A percentile compares a stretch with the other conserved stretches of the same genome.
These are phyloP conservation scores for Solanum sitiens DNA, from an alignment of 257 asterid genomes.

Conservation along the genomic window DNA sequence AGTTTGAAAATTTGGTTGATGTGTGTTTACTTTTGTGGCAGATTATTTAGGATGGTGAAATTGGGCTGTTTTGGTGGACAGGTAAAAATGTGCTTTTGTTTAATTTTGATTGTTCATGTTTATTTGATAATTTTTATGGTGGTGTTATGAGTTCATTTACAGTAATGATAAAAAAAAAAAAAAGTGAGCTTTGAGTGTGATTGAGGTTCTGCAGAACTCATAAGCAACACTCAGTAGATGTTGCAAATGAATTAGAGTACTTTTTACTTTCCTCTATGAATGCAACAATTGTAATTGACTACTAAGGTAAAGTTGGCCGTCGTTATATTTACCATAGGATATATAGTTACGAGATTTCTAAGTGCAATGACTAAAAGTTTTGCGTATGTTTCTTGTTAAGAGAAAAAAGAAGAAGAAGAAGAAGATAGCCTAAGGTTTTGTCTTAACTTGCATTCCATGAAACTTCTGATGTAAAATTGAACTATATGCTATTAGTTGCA, in stretches of 20 bases:
- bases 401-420: background rate
- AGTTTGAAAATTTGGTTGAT: conserved; percentile 2
- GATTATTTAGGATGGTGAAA: conserved; percentile 17
- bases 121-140: background rate
- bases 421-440: background rate
- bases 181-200: background rate
- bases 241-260: background rate
- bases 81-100: conserved; percentile 11
- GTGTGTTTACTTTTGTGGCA: background rate
- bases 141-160: background rate
- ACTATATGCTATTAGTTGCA: background rate
- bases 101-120: background rate
- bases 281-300: background rate
- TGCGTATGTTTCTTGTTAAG: background rate
- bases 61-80: conserved; percentile 15
- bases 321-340: background rate
- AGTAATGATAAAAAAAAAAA: background rate
- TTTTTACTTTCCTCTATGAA: background rate
- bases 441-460: background rate
- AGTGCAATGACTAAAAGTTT: background rate
- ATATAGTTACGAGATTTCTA: background rate
- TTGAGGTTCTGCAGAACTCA: background rate
- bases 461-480: background rate
- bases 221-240: background rate
- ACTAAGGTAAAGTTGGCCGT: background rate